Base-by-base conservation (phyloP, 2,329 filamentous ascomycete genomes). In the Phyllosticta paracitricarpa region DNA sequence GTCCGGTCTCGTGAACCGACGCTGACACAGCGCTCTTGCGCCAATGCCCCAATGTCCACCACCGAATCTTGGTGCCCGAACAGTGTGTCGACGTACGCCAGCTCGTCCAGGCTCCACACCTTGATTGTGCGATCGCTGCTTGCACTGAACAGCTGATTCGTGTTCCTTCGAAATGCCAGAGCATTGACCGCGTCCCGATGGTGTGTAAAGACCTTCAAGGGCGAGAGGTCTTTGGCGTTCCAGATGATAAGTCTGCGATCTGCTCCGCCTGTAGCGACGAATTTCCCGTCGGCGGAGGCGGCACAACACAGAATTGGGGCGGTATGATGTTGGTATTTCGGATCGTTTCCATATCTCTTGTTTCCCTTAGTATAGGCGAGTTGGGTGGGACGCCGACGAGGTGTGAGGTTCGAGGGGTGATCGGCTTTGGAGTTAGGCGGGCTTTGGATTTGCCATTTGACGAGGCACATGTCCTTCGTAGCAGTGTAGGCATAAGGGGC, bases 61-160 rank as follows among this genome's bases (percentile, higher is more conserved):
- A 97, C 89, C 65, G 89, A 83, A 71, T 97, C 93, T 71, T 97
- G 93, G 76, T 99, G 94, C 54, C 94, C 94, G 71, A 97, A 97
- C 0, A 99, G 81, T 0, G 93, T 97, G 75, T 99, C 94, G 30
- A 97, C 84, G 70, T 97, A 99, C 54, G 93, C 91, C 64, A 96
- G 81, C 72, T 95, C 91, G 67, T 96, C 89, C 53, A 97, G 79
- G 66, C 88, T 93, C 91, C 93, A 99, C 33, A 95, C 88, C 75
- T 97, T 97, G 71, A 99, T 88, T 2, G 93, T 96, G 52, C 94
- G 85, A 75, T 99, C 94, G 69, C 88, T 89, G 59, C 90, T 94
- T 62, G 89, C 88, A 3, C 91, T 95, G 77, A 95, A 99, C 22
- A 99, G 78, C 75, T 97, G 92, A 70, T 97, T 96, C 40, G 82